Base-by-base conservation (phyloP, 148 eudicot genomes). In the Pharnaceum exiguum region DNA sequence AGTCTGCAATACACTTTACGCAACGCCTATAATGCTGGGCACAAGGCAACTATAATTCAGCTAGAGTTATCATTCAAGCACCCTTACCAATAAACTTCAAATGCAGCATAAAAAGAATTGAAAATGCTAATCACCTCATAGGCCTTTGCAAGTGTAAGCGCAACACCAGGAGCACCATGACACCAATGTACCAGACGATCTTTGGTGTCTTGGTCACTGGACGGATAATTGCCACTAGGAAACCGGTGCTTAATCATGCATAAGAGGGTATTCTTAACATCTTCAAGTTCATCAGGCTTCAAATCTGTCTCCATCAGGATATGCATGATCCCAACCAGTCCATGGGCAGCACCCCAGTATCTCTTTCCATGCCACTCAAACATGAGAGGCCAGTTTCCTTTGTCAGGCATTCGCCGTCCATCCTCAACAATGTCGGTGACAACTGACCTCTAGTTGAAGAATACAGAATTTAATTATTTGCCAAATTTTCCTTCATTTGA, bases 321-420 rank as follows among this genome's bases (percentile, higher is more conserved):
- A 68, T 78, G 63, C 74, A 75, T 58, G 33, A 83, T 86, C 36
- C 95, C 84, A 24, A 81, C 80, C 45, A 87, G 46, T 21, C 83
- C 90, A 72, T 81, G 84, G n/a, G 81, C 87, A 13, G 81, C 83
- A 22, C 83, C 90, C 87, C 82, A 81, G 53, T 70, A 70, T 36
- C 57, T 77, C 47, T 78, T 68, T 24, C 87, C 81, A 63, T 64
- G 59, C 65, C 58, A 72, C 54, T 83, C 81, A 52, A 32, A 77
- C 90, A 81, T 81, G 60, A 87, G 63, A 0, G 87, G 87, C 66
- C 84, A 72, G 7, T 66, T 67, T 25, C 60, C 57, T 35, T 43
- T 72, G 45, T 49, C 51, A 15, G 79, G 76, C 69, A 83, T 36
- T 48, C 40, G 72, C 63, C 74, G 71, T 48, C 82, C 90, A 21